Percentiles rank a stretch among this genome's conserved stretches.
Conservation (phyloP, 1,139 yeast species). For the Kazachstania sp. region DNA sequence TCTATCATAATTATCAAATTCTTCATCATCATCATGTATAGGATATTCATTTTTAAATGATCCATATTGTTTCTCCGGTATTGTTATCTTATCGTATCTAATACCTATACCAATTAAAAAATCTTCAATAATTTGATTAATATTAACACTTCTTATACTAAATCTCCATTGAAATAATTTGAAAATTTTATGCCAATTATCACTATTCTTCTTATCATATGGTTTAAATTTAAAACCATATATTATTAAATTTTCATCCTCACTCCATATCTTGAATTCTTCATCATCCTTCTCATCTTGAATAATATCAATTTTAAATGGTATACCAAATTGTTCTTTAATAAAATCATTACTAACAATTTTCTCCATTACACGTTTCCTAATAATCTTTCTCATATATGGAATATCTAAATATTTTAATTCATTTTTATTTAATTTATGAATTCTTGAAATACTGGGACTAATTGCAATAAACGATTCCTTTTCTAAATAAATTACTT, state of each 20-base stretch:
- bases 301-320: constrained; percentile 15
- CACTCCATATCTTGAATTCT: constrained; percentile 27
- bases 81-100: constrained; percentile 18
- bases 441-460: constrained; percentile 21
- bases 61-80: constrained; percentile 23
- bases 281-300: constrained; percentile 11
- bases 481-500: constrained; percentile 19
- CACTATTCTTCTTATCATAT: constrained; percentile 9
- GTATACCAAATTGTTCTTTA: constrained; percentile 28
- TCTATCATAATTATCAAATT: constrained; percentile 12
- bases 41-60: constrained; percentile 28
- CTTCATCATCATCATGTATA: constrained; percentile 7
- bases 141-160: constrained; percentile 19
- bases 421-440: constrained; percentile 21
- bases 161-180: constrained; percentile 22
- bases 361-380: constrained; percentile 18
- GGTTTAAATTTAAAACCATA: constrained; percentile 23
- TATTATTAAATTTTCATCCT: constrained; percentile 27
- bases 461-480: constrained; percentile 24
- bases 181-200: constrained; percentile 24
- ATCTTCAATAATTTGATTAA: constrained; percentile 12
- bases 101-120: constrained; percentile 17
- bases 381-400: constrained; percentile 16
- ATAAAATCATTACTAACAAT: constrained; percentile 27
- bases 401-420: constrained; percentile 15